These are phyloP conservation scores for Paecilomyces niveus DNA, from an alignment of 2,329 filamentous ascomycete genomes.

Conservation along the genomic window DNA sequence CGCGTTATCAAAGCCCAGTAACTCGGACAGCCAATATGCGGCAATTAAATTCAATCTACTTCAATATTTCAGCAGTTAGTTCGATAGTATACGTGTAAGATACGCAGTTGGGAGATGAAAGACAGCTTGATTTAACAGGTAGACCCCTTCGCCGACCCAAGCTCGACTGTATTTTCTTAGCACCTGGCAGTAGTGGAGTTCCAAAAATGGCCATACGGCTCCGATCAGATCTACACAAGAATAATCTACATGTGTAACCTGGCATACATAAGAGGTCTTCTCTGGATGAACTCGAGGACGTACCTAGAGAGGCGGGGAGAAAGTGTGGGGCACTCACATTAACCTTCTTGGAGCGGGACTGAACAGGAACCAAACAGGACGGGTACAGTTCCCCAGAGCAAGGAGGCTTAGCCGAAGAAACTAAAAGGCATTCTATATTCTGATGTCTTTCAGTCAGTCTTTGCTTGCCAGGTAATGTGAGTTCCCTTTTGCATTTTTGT, in stretches of 20 bases:
- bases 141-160: neutral
- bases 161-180: neutral
- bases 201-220: too few species aligned
- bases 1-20: too few species aligned
- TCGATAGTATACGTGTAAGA: neutral
- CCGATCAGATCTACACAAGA: neutral
- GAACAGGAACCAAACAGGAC: neutral
- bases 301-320: neutral
- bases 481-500: too few species aligned
- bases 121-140: too few species aligned
- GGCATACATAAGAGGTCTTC: neutral
- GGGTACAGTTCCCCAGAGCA: neutral
- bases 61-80: too few species aligned
- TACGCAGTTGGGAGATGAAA: neutral
- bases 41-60: too few species aligned
- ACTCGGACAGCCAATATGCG: too few species aligned
- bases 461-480: too few species aligned
- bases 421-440: too few species aligned
- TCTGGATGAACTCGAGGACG: neutral
- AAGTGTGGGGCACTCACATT: neutral
- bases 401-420: neutral
- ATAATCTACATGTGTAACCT: neutral
- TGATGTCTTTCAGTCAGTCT: too few species aligned
- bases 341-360: neutral
- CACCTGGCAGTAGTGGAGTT: neutral